Evolutionary conservation across 2,329 filamentous ascomycete species (phyloP).

Genomic region (Exophiala aquamarina): DNA sequence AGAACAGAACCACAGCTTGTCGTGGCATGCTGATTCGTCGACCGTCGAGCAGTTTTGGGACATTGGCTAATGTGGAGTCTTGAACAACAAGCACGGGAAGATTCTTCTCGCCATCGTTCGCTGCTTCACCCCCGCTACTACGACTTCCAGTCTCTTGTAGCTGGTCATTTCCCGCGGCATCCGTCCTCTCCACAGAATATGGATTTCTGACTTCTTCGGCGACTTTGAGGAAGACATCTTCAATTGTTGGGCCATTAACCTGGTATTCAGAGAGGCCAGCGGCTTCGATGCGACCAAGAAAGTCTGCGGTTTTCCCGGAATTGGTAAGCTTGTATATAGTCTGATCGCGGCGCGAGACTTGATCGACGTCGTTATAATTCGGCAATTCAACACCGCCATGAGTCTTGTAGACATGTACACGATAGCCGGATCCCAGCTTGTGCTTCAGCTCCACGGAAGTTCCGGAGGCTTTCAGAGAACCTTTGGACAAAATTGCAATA

Average conservation of each 20-base stretch:
- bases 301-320: slow-evolving; percentile 68
- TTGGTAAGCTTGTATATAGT: slow-evolving; percentile 70
- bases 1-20: slow-evolving; percentile 73
- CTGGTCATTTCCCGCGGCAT: slow-evolving; percentile 9
- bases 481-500: slow-evolving; percentile 84
- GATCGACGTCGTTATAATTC: slow-evolving; percentile 56
- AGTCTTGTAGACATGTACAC: slow-evolving; percentile 70
- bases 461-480: slow-evolving; percentile 75
- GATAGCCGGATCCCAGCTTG: slow-evolving; percentile 77
- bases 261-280: slow-evolving; percentile 73
- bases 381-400: slow-evolving; percentile 41
- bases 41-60: slow-evolving; percentile 62
- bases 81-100: slow-evolving; percentile 11
- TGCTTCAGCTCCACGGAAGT: slow-evolving; percentile 86
- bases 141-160: slow-evolving; percentile 17
- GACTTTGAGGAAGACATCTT: slow-evolving; percentile 86
- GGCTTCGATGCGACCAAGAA: slow-evolving; percentile 69
- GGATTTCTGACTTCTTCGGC: slow-evolving; percentile 68
- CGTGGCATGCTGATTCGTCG: slow-evolving; percentile 65
- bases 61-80: slow-evolving; percentile 18
- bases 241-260: slow-evolving; percentile 84
- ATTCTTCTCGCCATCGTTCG: slow-evolving; percentile 2
- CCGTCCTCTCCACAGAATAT: neutral
- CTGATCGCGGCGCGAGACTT: slow-evolving; percentile 66
- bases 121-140: slow-evolving; percentile 16